A percentile compares a stretch with the other conserved stretches of the same genome.
phyloP scores from a whole-genome alignment of 805 yeast species.

The Kodamaea fukazawae region DNA sequence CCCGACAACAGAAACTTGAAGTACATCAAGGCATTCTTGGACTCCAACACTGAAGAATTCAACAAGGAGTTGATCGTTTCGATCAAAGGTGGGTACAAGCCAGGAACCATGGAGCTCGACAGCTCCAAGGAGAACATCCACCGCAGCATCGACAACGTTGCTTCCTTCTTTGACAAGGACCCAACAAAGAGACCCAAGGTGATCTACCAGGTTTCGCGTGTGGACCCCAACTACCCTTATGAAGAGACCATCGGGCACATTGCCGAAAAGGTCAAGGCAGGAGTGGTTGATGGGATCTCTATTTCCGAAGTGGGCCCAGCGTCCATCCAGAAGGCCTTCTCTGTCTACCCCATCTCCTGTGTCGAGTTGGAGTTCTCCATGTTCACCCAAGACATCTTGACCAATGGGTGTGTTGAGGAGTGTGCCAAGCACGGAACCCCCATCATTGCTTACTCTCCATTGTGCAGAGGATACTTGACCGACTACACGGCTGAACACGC shows the following conservation, averaged over 20 bases:
- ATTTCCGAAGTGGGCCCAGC: constrained; percentile 68
- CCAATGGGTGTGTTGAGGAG: constrained; percentile 60
- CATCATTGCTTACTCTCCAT: constrained; percentile 77
- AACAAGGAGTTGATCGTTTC: constrained; percentile 53
- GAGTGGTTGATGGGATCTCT: constrained; percentile 67
- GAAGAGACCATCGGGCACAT: constrained; percentile 58
- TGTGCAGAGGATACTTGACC: constrained; percentile 75
- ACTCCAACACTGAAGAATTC: constrained; percentile 50
- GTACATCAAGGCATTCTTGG: constrained; percentile 56
- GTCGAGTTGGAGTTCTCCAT: constrained; percentile 81
- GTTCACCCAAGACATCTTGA: constrained; percentile 55
- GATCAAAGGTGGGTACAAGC: constrained; percentile 63
- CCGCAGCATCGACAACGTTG: constrained; percentile 47
- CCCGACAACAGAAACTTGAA: constrained; percentile 49
- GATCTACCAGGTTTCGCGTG: constrained; percentile 67
- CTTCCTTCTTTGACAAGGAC: constrained; percentile 27
- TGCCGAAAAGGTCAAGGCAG: constrained; percentile 57
- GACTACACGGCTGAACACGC: constrained; percentile 50
- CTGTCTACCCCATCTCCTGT: constrained; percentile 57
- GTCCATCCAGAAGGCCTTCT: constrained; percentile 57
- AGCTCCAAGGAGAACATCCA: constrained; percentile 48
- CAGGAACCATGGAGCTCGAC: constrained; percentile 40
- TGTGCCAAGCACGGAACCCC: constrained; percentile 60
- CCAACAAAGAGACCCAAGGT: constrained; percentile 32
- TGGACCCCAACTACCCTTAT: constrained; percentile 54